Evolutionary conservation across 1,284 basidiomycete species (phyloP).

Genomic region (Kwoniella shivajii): DNA sequence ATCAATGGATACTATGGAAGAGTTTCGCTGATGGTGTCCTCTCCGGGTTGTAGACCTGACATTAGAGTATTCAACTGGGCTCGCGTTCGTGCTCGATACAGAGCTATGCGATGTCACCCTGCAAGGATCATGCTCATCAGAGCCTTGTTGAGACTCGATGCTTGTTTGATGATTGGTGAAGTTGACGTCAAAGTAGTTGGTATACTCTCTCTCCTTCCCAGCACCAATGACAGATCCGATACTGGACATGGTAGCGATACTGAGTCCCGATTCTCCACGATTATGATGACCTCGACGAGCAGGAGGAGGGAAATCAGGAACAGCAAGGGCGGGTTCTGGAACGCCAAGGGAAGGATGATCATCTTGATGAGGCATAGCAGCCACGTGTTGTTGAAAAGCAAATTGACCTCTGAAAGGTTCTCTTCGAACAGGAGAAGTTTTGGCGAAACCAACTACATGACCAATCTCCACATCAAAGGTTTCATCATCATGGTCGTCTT

Average conservation of each 20-base stretch:
- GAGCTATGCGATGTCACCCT: conserved; percentile 6
- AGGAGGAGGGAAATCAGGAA: background rate
- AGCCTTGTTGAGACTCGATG: conserved; percentile 9
- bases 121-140: conserved; percentile 1
- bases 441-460: conserved; percentile 22
- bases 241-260: conserved; percentile 78
- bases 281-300: conserved; percentile 51
- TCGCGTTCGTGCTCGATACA: conserved; percentile 1
- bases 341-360: conserved; percentile 18
- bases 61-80: background rate
- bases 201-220: conserved; percentile 71
- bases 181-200: conserved; percentile 62
- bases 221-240: conserved; percentile 69
- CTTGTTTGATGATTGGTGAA: conserved; percentile 42
- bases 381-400: conserved; percentile 42
- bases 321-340: conserved; percentile 10
- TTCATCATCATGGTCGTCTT: conserved; percentile 14
- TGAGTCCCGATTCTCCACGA: conserved; percentile 65
- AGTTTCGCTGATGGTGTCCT: conserved; percentile 45
- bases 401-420: conserved; percentile 42
- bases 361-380: conserved; percentile 12
- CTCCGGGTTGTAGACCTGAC: conserved; percentile 23
- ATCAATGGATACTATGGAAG: conserved; percentile 58
- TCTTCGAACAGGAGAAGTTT: conserved; percentile 20
- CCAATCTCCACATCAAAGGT: conserved; percentile 15